Evolutionary conservation across 2,329 filamentous ascomycete genomes (phyloP).

Genomic region (Ophiosphaerella korrae): DNA sequence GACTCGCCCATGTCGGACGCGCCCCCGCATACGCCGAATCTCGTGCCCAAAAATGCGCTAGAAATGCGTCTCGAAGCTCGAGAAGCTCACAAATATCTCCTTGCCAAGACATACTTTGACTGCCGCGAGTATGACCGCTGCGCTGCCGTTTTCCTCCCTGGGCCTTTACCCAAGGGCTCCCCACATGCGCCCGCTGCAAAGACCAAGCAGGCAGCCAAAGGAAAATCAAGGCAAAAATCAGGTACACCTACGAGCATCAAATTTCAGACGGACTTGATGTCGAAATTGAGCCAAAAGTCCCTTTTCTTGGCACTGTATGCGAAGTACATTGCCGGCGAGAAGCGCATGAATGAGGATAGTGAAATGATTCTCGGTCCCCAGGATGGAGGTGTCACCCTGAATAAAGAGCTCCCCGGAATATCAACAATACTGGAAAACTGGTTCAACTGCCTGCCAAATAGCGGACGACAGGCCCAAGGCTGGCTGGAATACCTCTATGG

Average conservation of each 20-base stretch:
- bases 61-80: conserved; percentile 78
- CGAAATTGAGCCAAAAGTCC: conserved; percentile 80
- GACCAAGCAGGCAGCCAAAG: conserved; percentile 57
- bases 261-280: conserved; percentile 45
- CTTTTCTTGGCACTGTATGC: conserved; percentile 91
- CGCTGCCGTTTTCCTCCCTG: conserved; percentile 84
- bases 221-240: conserved; percentile 54
- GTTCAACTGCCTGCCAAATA: conserved; percentile 69
- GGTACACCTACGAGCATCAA: conserved; percentile 46
- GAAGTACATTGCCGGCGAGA: conserved; percentile 91
- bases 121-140: conserved; percentile 95
- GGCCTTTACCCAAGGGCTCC: conserved; percentile 73
- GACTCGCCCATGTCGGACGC: conserved; percentile 64
- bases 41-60: conserved; percentile 65
- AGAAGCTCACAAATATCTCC: conserved; percentile 81
- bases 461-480: conserved; percentile 73
- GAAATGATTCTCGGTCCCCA: conserved; percentile 97
- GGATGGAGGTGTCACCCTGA: conserved; percentile 81
- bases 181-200: conserved; percentile 53
- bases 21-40: conserved; percentile 51
- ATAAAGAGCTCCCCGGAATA: conserved; percentile 81
- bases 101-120: conserved; percentile 94
- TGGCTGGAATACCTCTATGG: conserved; percentile 95
- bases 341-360: conserved; percentile 92
- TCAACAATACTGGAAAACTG: conserved; percentile 78